Evolutionary conservation across 768 basidiomycete genomes (phyloP), one percentile per base, ranked within the genome.

Genomic region (Candolleomyces aberdarensis): DNA sequence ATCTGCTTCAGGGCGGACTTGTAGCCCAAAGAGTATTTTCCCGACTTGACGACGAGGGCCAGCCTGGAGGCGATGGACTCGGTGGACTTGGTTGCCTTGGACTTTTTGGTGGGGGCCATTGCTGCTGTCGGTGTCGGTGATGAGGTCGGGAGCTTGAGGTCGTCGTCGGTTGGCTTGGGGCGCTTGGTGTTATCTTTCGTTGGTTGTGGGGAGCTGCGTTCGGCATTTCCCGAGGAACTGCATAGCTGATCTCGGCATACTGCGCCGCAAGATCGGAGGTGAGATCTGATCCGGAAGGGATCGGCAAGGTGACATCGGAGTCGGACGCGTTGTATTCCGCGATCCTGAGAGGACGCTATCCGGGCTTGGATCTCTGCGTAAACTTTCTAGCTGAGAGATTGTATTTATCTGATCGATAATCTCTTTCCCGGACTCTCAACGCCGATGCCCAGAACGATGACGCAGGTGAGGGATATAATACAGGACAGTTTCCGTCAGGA

Each of bases 1-100:
- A 99, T 97, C 79, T 94, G 89, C 86, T 98, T 98, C 71, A 99
- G 83, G 56, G 96, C 94, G 64, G 94, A 93, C 80, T 98, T 98
- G 89, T 98, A 98, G 63, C 97, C 97, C 63, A 98, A 83, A 58
- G 85, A 83, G 87, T 94, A 98, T 79, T 98, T 96, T 67, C 96
- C 96, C 66, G 96, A 98, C 85, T 98, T 98, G 76, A 98, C 94
- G 75, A 97, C 96, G 71, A 99, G 93, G 56, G 91, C 87, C 62
- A 96, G 89, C 71, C 90, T 88, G 69, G 95, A 86, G 67, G 94
- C 81, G 78, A 98, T 96, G 68, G 92, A 94, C 83, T 97, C 95
- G 70, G 87, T 90, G 67, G 88, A 89, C 82, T 97, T 98, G 71
- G 93, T 74, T 41, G 95, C 84, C 81, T 97, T 98, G 71, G 92